phyloP scores from a whole-genome alignment of 1,284 basidiomycete genomes.

The Fomes fomentarius region DNA sequence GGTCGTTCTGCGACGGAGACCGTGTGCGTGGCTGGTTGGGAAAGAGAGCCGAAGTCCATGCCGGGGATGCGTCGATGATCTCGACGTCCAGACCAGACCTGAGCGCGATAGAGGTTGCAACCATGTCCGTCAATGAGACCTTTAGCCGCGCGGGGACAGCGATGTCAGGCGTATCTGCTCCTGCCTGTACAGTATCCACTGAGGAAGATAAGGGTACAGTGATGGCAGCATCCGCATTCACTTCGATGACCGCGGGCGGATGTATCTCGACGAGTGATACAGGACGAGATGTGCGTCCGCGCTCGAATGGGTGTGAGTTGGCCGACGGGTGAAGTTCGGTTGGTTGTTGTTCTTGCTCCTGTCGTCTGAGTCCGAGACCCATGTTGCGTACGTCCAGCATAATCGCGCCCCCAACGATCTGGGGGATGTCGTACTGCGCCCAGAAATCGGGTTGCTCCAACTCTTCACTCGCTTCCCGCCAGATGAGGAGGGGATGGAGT shows the following conservation, averaged over 20 bases:
- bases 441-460: constrained; percentile 68
- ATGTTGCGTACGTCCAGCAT: constrained; percentile 70
- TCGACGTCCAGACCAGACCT: constrained; percentile 69
- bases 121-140: constrained; percentile 73
- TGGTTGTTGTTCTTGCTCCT: background rate
- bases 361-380: constrained; percentile 35
- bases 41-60: constrained; percentile 27
- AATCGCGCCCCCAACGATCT: constrained; percentile 71
- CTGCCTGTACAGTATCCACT: constrained; percentile 14
- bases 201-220: constrained; percentile 27
- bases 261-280: background rate
- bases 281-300: background rate
- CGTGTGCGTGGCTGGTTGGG: constrained; percentile 24
- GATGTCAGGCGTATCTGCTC: constrained; percentile 10
- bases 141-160: constrained; percentile 33
- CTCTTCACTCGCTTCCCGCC: constrained; percentile 65
- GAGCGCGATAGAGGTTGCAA: constrained; percentile 66
- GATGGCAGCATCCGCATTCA: constrained; percentile 23
- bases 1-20: constrained; percentile 26
- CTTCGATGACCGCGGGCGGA: constrained; percentile 2
- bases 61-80: constrained; percentile 40
- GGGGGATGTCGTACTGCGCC: constrained; percentile 64
- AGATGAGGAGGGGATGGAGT: constrained; percentile 75
- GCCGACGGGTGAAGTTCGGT: background rate
- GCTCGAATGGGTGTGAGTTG: background rate